A percentile compares a stretch with the other conserved stretches of the same genome.
phyloP scores from a whole-genome alignment of 441 rosid species.

The Adansonia rubrostipa region DNA sequence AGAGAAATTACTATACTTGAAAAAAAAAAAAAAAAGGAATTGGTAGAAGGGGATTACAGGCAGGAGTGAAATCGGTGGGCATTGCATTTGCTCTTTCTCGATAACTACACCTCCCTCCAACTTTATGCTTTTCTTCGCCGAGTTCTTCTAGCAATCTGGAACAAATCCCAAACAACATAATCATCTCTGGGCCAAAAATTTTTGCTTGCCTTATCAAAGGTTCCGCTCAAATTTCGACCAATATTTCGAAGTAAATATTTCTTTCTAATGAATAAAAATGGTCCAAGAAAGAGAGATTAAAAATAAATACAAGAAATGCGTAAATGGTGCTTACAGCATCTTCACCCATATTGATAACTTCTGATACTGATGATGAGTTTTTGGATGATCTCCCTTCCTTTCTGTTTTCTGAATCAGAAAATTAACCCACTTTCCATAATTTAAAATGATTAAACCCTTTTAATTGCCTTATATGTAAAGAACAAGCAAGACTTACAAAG shows the following conservation, averaged over 20 bases:
- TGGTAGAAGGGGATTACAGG: not conserved
- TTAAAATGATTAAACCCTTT: not conserved
- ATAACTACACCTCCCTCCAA: constrained; percentile 1
- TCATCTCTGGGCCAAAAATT: no score
- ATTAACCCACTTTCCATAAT: not conserved
- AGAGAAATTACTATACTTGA: not conserved
- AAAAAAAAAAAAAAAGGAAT: not conserved
- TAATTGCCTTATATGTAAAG: not conserved
- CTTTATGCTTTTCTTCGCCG: constrained; percentile 35
- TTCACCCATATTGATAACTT: constrained; percentile 32
- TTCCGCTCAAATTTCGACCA: not conserved
- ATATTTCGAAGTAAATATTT: not conserved
- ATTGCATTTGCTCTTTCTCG: not conserved
- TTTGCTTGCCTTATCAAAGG: no score
- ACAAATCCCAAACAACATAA: not conserved
- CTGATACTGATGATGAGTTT: constrained; percentile 35
- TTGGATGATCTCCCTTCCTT: constrained; percentile 30
- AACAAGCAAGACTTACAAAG: constrained; percentile 14
- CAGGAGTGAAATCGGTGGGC: not conserved
- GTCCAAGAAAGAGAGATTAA: not conserved
- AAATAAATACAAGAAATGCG: not conserved
- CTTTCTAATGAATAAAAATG: not conserved
- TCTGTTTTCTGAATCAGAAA: constrained; percentile 45
- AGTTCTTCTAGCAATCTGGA: constrained; percentile 41
- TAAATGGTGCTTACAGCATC: constrained; percentile 39